Evolutionary conservation across 2,329 filamentous ascomycete species (phyloP), one percentile per base, ranked within the genome.

Genomic region (Scedosporium boydii): DNA sequence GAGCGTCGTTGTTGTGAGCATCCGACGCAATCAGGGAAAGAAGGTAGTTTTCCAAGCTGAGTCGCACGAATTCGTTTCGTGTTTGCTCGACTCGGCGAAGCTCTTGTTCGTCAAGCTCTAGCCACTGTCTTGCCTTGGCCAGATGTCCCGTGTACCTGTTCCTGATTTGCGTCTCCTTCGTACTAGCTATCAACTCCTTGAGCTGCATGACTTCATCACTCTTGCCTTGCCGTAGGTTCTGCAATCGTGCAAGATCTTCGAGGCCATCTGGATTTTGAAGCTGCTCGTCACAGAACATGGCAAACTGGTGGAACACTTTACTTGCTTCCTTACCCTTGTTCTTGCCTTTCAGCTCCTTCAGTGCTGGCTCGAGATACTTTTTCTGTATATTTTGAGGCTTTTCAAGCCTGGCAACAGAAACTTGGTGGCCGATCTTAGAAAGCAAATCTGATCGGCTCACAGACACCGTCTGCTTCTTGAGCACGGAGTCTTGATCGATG

Each of bases 41-140:
- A 2, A 99, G 81, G 69, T 99, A 99, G 70, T 98, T 98, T 70
- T 96, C 91, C 21, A 99, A 77, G 71, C 92, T 95, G 67, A 95
- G 85, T 41, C 88, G 85, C n/a, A 98, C 80, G 72, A 97, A 95
- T 57, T 91, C 87, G 68, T 89, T 87, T 38, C 93, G 86, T 51
- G 85, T 92, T 67, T 87, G 81, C 68, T 87, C 86, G 23, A 96
- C 83, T 48, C 93, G 86, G 63, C 89, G 85, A 59, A 95, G 88
- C 73, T 99, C 96, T 63, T 88, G 86, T 68, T 93, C 86, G 69
- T 99, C 96, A 14, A 99, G 82, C n/a, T 89, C 86, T 48, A 96
- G 87, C 91, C 93, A 98, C 65, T 87, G 87, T 70, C 87, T 88
- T n/a, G 93, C 89, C 69, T 90, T 92, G 4, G 79, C 77, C 18